Evolutionary conservation across 768 basidiomycete species (phyloP).

Genomic region (Lactarius deliciosus): DNA sequence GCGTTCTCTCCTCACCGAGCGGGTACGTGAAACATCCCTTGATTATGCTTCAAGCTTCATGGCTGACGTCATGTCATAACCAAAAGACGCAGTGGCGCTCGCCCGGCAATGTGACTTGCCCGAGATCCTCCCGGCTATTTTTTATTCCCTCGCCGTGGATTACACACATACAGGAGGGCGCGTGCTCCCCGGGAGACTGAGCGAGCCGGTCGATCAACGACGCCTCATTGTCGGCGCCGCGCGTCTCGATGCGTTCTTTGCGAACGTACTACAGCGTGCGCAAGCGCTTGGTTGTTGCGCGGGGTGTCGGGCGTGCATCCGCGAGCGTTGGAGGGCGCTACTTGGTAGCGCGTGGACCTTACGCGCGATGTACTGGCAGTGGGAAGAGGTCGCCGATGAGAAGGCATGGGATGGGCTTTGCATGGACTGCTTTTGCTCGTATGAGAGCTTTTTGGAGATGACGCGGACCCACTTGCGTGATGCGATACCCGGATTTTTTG

Average conservation of each 20-base stretch:
- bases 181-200: background rate
- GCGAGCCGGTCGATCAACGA: background rate
- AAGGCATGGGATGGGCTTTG: slow-evolving; percentile 6
- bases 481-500: slow-evolving; percentile 10
- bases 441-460: slow-evolving; percentile 13
- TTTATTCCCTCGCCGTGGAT: slow-evolving; percentile 40
- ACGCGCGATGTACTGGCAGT: slow-evolving; percentile 10
- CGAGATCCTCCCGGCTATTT: slow-evolving; percentile 42
- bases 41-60: background rate
- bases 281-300: slow-evolving; percentile 4
- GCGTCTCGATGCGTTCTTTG: slow-evolving; percentile 1
- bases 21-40: slow-evolving; percentile 30
- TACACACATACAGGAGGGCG: background rate
- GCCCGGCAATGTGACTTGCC: slow-evolving; percentile 39
- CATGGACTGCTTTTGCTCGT: slow-evolving; percentile 7
- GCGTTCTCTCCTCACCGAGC: slow-evolving; percentile 36
- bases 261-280: slow-evolving; percentile 1
- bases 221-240: slow-evolving; percentile 3
- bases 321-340: slow-evolving; percentile 1
- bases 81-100: slow-evolving; percentile 38
- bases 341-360: slow-evolving; percentile 1
- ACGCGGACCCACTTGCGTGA: slow-evolving; percentile 4
- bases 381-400: background rate
- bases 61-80: slow-evolving; percentile 7
- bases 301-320: background rate